Percentiles rank a stretch among this genome's conserved stretches.
Evolutionary conservation across 495 filamentous ascomycete genomes (phyloP).

Genomic region (Neurospora hispaniola): DNA sequence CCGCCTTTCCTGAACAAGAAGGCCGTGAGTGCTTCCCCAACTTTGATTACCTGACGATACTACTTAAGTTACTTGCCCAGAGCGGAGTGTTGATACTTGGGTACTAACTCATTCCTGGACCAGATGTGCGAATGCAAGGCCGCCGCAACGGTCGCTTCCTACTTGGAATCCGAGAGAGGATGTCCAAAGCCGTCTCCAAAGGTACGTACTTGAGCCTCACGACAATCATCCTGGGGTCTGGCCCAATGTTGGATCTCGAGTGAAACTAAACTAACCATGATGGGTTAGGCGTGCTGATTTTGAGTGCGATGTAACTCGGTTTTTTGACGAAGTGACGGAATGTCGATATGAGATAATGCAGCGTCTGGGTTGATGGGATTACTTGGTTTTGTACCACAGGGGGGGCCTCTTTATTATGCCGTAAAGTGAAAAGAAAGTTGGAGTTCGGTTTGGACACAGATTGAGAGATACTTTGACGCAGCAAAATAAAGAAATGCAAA

Average conservation of each 20-base stretch:
- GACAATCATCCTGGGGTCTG: not conserved
- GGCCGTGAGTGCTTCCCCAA: slow-evolving; percentile 2
- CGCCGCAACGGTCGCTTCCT: slow-evolving; percentile 7
- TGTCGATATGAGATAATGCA: not conserved
- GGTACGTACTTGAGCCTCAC: not conserved
- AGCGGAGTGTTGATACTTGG: not conserved
- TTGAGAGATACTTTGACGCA: not conserved
- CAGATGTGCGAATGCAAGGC: slow-evolving; percentile 12
- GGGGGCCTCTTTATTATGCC: not conserved
- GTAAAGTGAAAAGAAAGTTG: not conserved
- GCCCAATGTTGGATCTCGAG: not conserved
- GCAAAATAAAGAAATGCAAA: not conserved
- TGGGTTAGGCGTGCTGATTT: not conserved
- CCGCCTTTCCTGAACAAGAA: slow-evolving; percentile 8
- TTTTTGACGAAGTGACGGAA: not conserved
- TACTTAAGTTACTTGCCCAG: not conserved
- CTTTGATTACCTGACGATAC: not conserved
- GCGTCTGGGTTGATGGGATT: not conserved
- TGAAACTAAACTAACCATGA: not conserved
- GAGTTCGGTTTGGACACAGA: not conserved
- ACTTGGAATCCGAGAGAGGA: slow-evolving; percentile 8
- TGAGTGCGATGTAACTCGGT: not conserved
- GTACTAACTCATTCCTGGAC: too few relatives aligned
- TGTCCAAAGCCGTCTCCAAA: slow-evolving; percentile 8
- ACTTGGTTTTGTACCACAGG: not conserved